These are phyloP conservation scores for Butyriboletus loyo DNA, from an alignment of 768 basidiomycete species.

Conservation along the genomic window DNA sequence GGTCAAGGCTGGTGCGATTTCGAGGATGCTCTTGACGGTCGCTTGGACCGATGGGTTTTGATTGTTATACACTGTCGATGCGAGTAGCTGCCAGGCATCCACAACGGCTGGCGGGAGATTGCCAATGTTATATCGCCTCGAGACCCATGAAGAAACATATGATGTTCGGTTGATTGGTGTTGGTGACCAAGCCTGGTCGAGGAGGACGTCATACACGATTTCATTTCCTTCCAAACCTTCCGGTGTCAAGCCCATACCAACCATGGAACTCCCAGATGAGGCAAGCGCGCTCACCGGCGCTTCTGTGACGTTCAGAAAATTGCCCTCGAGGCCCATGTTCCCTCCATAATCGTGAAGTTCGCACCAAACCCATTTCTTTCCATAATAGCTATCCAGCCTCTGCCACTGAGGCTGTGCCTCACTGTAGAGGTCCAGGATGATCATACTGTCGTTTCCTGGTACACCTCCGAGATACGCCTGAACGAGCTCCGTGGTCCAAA, in stretches of 20 bases:
- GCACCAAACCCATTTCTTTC: slow-evolving; percentile 43
- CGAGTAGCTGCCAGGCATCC: slow-evolving; percentile 37
- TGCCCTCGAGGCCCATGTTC: slow-evolving; percentile 38
- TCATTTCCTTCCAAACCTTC: slow-evolving; percentile 44
- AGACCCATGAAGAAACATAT: slow-evolving; percentile 34
- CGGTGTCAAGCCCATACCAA: slow-evolving; percentile 38
- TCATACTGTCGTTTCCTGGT: slow-evolving; percentile 36
- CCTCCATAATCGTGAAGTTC: slow-evolving; percentile 40
- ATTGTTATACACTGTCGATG: slow-evolving; percentile 40
- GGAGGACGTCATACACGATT: slow-evolving; percentile 40
- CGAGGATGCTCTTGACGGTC: slow-evolving; percentile 37
- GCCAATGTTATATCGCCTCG: slow-evolving; percentile 33
- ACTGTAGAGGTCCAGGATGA: slow-evolving; percentile 40
- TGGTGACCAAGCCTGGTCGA: slow-evolving; percentile 42
- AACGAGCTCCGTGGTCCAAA: slow-evolving; percentile 41
- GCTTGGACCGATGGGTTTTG: slow-evolving; percentile 31
- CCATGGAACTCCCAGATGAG: slow-evolving; percentile 32
- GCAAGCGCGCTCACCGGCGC: slow-evolving; percentile 33
- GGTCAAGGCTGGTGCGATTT: slow-evolving; percentile 32
- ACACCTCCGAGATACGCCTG: slow-evolving; percentile 39
- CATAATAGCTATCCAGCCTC: slow-evolving; percentile 37
- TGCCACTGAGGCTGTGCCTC: slow-evolving; percentile 43
- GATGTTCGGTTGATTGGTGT: slow-evolving; percentile 30
- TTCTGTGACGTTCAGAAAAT: slow-evolving; percentile 33
- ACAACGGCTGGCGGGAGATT: slow-evolving; percentile 24